Base-by-base conservation (phyloP, 306 rosid genomes). In the Hippophae tibetana region DNA sequence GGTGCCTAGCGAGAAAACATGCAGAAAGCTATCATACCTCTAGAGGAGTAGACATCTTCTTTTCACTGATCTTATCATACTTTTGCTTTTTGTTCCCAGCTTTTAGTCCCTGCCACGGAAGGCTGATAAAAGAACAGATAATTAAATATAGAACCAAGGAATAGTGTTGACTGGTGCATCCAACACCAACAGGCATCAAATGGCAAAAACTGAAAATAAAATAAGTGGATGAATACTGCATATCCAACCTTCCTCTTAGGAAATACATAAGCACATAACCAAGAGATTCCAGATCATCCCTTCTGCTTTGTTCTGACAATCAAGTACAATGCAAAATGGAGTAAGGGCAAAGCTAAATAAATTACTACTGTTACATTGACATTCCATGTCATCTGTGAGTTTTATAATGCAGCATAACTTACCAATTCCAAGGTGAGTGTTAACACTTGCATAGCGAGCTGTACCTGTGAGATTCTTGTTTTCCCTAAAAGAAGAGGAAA, bases 351-450 rank as follows among this genome's bases (percentile, higher is more conserved):
- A 14, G 25, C 51, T 13, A 5, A 51, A 56, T 42, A 63, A 47
- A 42, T 41, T 63, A 57, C 61, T 52, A 13, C 27, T 43, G 51
- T 10, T 52, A 63, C 7, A 49, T 57, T 26, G 26, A 47, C 58
- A 67, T 43, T 54, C 64, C 27, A 52, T 50, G 48, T 23, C 58
- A 56, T 26, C 42, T 68, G 26, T 57, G 68, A 5, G 43, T 60
- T 66, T 41, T 13, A 44, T 78, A 57, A 64, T 40, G 69, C 48
- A 67, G 64, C 56, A 66, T 58, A 57, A 69, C 93, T 86, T 49
- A 93, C 99, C 99, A 76, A 93, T 89, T 72, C 99, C 99, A 66
- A 93, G 87, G 78, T 93, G 99, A 70, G 99, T 93, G 77, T 89
- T 93, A 62, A 84, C 97, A 77, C 99, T 93, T 54, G 99, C 99